These are phyloP conservation scores for Dunaliella sp. DNA, from an alignment of 139 green algal genomes.

Conservation along the genomic window DNA sequence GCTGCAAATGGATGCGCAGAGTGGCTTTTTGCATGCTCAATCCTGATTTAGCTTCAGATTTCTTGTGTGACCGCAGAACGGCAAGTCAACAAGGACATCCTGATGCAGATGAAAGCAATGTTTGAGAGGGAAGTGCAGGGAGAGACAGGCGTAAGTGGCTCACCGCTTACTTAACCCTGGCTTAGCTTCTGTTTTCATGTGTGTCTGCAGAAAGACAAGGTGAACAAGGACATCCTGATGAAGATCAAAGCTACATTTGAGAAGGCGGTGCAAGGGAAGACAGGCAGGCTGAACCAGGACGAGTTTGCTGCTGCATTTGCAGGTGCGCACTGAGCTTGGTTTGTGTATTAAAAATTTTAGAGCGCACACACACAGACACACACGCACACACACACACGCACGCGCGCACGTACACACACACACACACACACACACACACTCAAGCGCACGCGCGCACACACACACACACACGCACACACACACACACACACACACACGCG, in stretches of 20 bases:
- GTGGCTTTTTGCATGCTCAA: background rate
- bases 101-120: slow-evolving; percentile 49
- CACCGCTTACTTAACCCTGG: too few relatives aligned
- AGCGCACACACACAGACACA: background rate
- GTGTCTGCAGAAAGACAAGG: slow-evolving; percentile 10
- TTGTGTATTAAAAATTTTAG: background rate
- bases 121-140: slow-evolving; percentile 59
- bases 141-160: slow-evolving; percentile 42
- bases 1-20: too few relatives aligned
- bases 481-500: too few relatives aligned
- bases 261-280: slow-evolving; percentile 51
- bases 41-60: background rate
- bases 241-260: slow-evolving; percentile 57
- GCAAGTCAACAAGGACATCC: slow-evolving; percentile 36
- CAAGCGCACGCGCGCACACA: too few relatives aligned
- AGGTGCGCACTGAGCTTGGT: slow-evolving; percentile 11
- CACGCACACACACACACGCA: background rate
- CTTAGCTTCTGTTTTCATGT: background rate
- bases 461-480: too few relatives aligned
- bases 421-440: background rate
- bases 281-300: slow-evolving; percentile 50
- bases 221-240: slow-evolving; percentile 43
- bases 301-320: slow-evolving; percentile 64
- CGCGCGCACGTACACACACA: background rate
- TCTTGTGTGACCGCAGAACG: background rate